Evolutionary conservation across 2,329 filamentous ascomycete genomes (phyloP).

Genomic region (Fusarium aywerte): DNA sequence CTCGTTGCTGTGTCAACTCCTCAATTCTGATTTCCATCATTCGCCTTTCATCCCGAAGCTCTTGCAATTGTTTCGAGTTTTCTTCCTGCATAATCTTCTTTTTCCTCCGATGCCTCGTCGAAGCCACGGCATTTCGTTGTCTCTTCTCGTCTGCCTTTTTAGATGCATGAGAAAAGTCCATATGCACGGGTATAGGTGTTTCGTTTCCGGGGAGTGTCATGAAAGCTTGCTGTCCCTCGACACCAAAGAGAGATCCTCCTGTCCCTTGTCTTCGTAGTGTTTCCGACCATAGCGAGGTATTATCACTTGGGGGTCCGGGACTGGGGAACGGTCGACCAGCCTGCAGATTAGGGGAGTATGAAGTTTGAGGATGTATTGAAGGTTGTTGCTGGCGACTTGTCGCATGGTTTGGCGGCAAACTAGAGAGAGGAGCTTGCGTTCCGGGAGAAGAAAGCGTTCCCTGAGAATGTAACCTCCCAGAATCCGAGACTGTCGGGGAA

Average conservation of each 20-base stretch:
- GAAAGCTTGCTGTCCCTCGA: slow-evolving; percentile 53
- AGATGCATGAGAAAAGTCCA: slow-evolving; percentile 85
- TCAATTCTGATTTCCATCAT: slow-evolving; percentile 68
- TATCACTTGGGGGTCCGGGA: slow-evolving; percentile 39
- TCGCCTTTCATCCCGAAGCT: slow-evolving; percentile 74
- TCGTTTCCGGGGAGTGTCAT: slow-evolving; percentile 54
- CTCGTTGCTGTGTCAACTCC: slow-evolving; percentile 58
- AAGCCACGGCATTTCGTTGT: slow-evolving; percentile 85
- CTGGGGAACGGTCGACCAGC: slow-evolving; percentile 39
- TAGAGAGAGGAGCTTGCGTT: slow-evolving; percentile 42
- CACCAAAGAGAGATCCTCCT: slow-evolving; percentile 41
- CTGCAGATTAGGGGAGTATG: slow-evolving; percentile 37
- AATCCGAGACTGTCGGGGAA: slow-evolving; percentile 40
- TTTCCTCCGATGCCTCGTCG: slow-evolving; percentile 81
- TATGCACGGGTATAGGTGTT: slow-evolving; percentile 67
- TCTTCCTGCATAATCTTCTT: slow-evolving; percentile 86
- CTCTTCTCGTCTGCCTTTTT: slow-evolving; percentile 87
- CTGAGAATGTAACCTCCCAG: slow-evolving; percentile 53
- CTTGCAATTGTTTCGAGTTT: slow-evolving; percentile 73
- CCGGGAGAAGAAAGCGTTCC: slow-evolving; percentile 45
- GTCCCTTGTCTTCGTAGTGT: slow-evolving; percentile 48
- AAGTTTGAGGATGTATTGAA: slow-evolving; percentile 30
- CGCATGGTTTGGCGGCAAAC: slow-evolving; percentile 36
- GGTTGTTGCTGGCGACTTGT: slow-evolving; percentile 33
- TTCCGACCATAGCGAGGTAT: slow-evolving; percentile 48